phyloP scores from a whole-genome alignment of 331 rosid species.

The Cydonia oblonga region DNA sequence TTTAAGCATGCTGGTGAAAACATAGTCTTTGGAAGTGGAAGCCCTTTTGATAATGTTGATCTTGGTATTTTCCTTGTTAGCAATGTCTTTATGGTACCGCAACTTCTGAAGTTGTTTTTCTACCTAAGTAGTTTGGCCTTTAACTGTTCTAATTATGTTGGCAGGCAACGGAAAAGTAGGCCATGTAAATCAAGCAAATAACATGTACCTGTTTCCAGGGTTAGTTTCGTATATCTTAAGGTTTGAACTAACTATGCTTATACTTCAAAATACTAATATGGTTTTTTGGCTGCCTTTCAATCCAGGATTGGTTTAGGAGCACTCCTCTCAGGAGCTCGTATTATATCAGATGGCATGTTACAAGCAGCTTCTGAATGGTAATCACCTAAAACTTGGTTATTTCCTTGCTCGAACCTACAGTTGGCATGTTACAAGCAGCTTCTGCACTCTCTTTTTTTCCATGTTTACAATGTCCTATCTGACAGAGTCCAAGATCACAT shows the following conservation, averaged over 20 bases:
- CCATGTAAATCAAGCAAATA: constrained; percentile 97
- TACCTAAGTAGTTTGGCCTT: not conserved
- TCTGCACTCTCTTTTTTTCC: not conserved
- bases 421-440: not conserved
- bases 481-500: not conserved
- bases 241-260: not conserved
- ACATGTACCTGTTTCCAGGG: constrained; percentile 99
- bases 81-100: not conserved
- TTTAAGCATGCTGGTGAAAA: constrained; percentile 82
- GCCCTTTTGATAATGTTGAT: constrained; percentile 81
- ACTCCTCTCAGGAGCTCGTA: constrained; percentile 79
- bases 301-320: constrained; percentile 95
- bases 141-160: constrained; percentile 2
- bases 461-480: not conserved
- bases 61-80: constrained; percentile 46
- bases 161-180: constrained; percentile 86
- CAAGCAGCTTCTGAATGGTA: constrained; percentile 99
- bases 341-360: constrained; percentile 88
- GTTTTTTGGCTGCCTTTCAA: constrained; percentile 14
- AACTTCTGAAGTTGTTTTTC: not conserved
- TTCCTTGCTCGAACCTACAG: not conserved
- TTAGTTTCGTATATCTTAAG: constrained; percentile 22
- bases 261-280: not conserved
- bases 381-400: not conserved
- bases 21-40: constrained; percentile 90